These are phyloP conservation scores for Monascus ruber DNA, from an alignment of 2,329 filamentous ascomycete genomes.

Conservation along the genomic window DNA sequence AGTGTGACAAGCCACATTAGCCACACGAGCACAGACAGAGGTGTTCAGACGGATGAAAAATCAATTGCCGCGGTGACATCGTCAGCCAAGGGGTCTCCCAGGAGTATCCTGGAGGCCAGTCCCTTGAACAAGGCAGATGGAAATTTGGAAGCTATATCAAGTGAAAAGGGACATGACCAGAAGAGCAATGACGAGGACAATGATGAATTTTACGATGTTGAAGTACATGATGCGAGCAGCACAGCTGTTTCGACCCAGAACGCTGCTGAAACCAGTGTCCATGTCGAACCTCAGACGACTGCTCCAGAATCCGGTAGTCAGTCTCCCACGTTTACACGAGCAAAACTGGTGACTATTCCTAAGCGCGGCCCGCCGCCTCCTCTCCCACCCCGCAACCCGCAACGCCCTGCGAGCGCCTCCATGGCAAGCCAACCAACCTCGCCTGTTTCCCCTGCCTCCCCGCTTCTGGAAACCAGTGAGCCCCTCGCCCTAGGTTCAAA, in stretches of 20 bases:
- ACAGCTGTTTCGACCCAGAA: slow-evolving; percentile 39
- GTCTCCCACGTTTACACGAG: slow-evolving; percentile 60
- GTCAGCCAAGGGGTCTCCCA: slow-evolving; percentile 22
- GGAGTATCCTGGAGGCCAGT: slow-evolving; percentile 15
- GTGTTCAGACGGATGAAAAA: slow-evolving; percentile 55
- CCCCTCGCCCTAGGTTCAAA: slow-evolving; percentile 1
- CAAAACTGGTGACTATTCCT: slow-evolving; percentile 72
- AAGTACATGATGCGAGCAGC: slow-evolving; percentile 39
- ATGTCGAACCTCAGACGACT: slow-evolving; percentile 35
- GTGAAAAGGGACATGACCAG: slow-evolving; percentile 1
- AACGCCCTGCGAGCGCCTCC: slow-evolving; percentile 14
- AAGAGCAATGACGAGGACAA: slow-evolving; percentile 7
- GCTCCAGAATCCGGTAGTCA: slow-evolving; percentile 49
- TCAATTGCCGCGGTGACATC: slow-evolving; percentile 19
- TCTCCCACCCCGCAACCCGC: slow-evolving; percentile 63
- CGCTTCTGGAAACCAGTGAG: slow-evolving; percentile 12
- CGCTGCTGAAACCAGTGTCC: slow-evolving; percentile 23
- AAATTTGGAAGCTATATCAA: slow-evolving; percentile 1
- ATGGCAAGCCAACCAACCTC: slow-evolving; percentile 11
- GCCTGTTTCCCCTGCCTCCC: slow-evolving; percentile 12
- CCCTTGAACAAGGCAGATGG: slow-evolving; percentile 7
- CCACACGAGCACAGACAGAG: slow-evolving; percentile 45
- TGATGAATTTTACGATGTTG: slow-evolving; percentile 16
- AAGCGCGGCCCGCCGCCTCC: slow-evolving; percentile 63
- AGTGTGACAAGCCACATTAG: slow-evolving; percentile 54